Evolutionary conservation across 345 rosid genomes (phyloP).

Genomic region (Corymbia maculata): DNA sequence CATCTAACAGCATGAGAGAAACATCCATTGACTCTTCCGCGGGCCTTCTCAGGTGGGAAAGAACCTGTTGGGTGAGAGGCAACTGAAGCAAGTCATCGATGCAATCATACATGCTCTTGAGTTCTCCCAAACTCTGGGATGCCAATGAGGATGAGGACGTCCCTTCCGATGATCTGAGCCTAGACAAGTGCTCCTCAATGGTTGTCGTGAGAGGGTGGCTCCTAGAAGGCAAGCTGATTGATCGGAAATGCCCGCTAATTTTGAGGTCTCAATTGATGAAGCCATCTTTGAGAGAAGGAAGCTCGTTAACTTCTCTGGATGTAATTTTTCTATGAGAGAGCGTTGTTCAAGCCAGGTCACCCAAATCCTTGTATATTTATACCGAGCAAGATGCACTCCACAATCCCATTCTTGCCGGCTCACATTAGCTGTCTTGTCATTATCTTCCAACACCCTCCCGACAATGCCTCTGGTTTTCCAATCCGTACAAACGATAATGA

Average conservation of each 20-base stretch:
- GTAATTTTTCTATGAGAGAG: neutral
- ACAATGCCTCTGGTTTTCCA: neutral
- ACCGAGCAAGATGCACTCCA: neutral
- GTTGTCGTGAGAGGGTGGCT: conserved; percentile 6
- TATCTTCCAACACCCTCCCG: neutral
- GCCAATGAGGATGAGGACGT: neutral
- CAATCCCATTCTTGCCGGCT: neutral
- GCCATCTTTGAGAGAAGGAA: neutral
- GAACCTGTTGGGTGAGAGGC: neutral
- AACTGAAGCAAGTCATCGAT: conserved; percentile 7
- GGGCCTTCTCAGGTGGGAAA: neutral
- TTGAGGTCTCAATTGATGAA: neutral
- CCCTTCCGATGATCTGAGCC: neutral
- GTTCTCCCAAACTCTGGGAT: neutral
- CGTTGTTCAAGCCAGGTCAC: neutral
- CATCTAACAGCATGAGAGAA: too few species aligned
- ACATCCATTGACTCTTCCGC: neutral
- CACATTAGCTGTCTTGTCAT: neutral
- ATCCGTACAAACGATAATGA: too few species aligned
- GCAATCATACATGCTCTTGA: conserved; percentile 1
- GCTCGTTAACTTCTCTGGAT: neutral
- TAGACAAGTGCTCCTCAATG: conserved; percentile 5
- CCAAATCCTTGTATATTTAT: neutral
- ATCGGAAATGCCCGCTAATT: conserved; percentile 3
- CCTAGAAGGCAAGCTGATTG: conserved; percentile 14